Evolutionary conservation across 306 rosid genomes (phyloP).

Genomic region (Canavalia gladiata): DNA sequence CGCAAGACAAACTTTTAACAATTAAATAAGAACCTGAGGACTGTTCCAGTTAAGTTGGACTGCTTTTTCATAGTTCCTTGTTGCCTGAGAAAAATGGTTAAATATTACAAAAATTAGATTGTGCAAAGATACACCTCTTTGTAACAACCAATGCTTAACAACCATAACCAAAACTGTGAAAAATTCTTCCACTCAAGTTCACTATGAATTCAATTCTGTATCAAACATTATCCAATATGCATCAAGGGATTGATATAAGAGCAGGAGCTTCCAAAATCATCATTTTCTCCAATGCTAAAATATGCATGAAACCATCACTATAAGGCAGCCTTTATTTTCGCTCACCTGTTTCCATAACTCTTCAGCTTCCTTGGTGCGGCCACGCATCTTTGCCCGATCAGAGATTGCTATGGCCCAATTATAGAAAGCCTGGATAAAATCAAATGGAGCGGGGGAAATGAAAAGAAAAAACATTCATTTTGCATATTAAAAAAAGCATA

Average conservation of each 20-base stretch:
- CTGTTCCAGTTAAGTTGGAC: constrained; percentile 99
- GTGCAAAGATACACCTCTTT: constrained; percentile 15
- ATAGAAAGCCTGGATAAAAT: constrained; percentile 81
- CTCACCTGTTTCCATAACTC: constrained; percentile 98
- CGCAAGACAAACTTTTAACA: constrained; percentile 12
- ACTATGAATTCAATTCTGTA: constrained; percentile 28
- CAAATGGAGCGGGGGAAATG: background rate
- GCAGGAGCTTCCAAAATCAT: constrained; percentile 22
- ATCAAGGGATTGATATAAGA: constrained; percentile 12
- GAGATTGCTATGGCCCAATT: constrained; percentile 99
- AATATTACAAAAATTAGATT: constrained; percentile 38
- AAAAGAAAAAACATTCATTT: constrained; percentile 1
- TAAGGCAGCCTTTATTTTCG: constrained; percentile 42
- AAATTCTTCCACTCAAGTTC: constrained; percentile 17
- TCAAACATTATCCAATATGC: constrained; percentile 26
- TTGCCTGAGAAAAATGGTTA: constrained; percentile 73
- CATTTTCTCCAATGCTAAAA: background rate
- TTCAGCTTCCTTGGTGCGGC: constrained; percentile 99
- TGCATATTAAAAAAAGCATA: background rate
- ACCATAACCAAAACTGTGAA: constrained; percentile 32
- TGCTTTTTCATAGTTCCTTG: constrained; percentile 89
- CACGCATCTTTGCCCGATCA: constrained; percentile 99
- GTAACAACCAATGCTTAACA: constrained; percentile 26
- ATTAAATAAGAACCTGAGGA: constrained; percentile 81
- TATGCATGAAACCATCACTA: constrained; percentile 37